Evolutionary conservation across 352 stramenopile genomes (phyloP).

Genomic region (Phytopythium vexans): DNA sequence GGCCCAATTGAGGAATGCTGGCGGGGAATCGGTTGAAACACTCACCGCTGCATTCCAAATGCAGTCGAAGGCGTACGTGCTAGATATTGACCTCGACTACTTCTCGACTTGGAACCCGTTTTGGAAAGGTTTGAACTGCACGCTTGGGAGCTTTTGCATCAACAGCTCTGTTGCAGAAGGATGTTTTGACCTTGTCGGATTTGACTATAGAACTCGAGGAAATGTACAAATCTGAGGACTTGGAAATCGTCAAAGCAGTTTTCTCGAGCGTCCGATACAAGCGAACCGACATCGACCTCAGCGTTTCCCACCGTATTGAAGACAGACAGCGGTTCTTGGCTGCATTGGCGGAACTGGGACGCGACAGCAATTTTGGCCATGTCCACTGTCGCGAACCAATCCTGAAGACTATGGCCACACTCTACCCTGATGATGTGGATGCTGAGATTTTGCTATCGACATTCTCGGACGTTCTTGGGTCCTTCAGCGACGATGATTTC

Average conservation of each 20-base stretch:
- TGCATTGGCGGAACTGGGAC: constrained; percentile 28
- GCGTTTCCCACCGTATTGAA: constrained; percentile 15
- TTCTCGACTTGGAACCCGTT: constrained; percentile 89
- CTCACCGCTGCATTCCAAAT: constrained; percentile 14
- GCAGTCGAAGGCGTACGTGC: constrained; percentile 42
- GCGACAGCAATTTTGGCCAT: neutral
- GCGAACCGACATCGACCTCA: constrained; percentile 14
- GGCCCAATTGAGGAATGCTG: constrained; percentile 13
- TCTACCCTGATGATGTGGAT: constrained; percentile 27
- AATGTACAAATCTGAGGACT: constrained; percentile 13
- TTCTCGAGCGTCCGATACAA: constrained; percentile 46
- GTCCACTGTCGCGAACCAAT: constrained; percentile 5
- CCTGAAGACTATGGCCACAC: constrained; percentile 7
- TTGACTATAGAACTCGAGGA: constrained; percentile 34
- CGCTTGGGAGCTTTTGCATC: constrained; percentile 8
- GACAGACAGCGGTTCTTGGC: constrained; percentile 30
- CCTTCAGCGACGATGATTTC: neutral
- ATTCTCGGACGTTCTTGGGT: constrained; percentile 10
- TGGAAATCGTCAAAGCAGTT: constrained; percentile 26
- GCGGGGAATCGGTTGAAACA: neutral
- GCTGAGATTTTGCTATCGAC: constrained; percentile 12
- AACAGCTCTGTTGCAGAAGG: no score
- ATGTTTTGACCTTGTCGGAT: neutral
- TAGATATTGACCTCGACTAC: constrained; percentile 90
- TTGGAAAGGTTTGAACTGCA: constrained; percentile 31